Conservation (phyloP, 345 rosid species). For the Aquilaria yunnanensis region DNA sequence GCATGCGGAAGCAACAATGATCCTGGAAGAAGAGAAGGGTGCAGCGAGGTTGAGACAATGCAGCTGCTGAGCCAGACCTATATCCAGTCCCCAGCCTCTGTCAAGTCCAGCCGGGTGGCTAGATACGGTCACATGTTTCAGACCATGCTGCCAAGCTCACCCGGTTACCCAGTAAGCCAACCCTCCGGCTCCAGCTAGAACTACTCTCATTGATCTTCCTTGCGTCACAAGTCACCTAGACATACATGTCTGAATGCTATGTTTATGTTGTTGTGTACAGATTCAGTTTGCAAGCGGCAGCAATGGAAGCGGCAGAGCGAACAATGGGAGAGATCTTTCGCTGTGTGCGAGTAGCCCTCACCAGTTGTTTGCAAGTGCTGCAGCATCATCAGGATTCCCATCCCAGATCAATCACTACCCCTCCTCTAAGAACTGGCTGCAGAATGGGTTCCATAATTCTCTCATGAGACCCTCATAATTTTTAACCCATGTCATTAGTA, state of each 20-base stretch:
- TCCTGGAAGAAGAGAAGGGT: slow-evolving; percentile 19
- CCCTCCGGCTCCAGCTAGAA: neutral
- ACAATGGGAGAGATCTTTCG: slow-evolving; percentile 50
- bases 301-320: slow-evolving; percentile 40
- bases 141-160: slow-evolving; percentile 24
- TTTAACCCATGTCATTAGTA: slow-evolving; percentile 1
- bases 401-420: slow-evolving; percentile 30
- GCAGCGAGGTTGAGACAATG: slow-evolving; percentile 40
- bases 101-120: slow-evolving; percentile 23
- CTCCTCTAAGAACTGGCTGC: slow-evolving; percentile 58
- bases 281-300: slow-evolving; percentile 45
- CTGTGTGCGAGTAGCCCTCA: slow-evolving; percentile 32
- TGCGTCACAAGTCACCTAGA: too few relatives aligned
- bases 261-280: neutral
- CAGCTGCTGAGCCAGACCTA: slow-evolving; percentile 54
- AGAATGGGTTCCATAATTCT: slow-evolving; percentile 44
- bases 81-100: slow-evolving; percentile 37
- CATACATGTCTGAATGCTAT: neutral
- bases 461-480: slow-evolving; percentile 39
- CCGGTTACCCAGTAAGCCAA: slow-evolving; percentile 25
- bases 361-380: slow-evolving; percentile 72
- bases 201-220: too few relatives aligned
- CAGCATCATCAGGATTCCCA: slow-evolving; percentile 99
- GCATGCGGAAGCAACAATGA: slow-evolving; percentile 16
- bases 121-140: slow-evolving; percentile 35